Evolutionary conservation across 176 grass and related monocot genomes (phyloP), one percentile per base, ranked within the genome.

Genomic region (Microstegium vimineum): DNA sequence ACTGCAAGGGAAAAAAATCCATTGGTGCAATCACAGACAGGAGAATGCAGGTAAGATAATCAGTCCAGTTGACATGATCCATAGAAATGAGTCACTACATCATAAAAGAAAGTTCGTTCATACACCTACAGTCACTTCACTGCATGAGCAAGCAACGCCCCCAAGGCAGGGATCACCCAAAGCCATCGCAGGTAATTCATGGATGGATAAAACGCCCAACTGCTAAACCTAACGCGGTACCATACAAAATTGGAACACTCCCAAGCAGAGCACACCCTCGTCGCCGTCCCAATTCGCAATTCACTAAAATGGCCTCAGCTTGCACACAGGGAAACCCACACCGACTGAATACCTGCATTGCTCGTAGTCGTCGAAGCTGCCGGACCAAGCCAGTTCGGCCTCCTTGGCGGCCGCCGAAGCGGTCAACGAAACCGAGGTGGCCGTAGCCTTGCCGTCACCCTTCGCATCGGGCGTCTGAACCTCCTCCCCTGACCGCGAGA

Each of bases 401-500:
- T 80, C 89, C 81, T 87, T 87, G 1, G 82, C 74, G 2, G 88
- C 76, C 14, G 75, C 83, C 22, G 73, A 38, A 0, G 56, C 91
- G 0, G 65, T 69, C n/a, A 81, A 23, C 46, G 78, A 70, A 66
- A 30, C 83, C 32, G 81, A 51, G 1, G 43, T 69, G 1, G 6
- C 88, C 62, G 14, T 59, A 22, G 81, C 82, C 27, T 73, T 52
- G 37, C 35, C 57, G 45, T 69, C 73, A 17, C 36, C 52, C 72
- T 90, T 87, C 1, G 79, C 63, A 82, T 83, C 87, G 23, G 81
- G 80, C 71, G 68, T 36, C 38, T 43, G 82, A 63, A 73, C 76
- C 49, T 43, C 78, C 66, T 93, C 96, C 80, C 86, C 91, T 11
- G 80, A 87, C 52, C 80, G 85, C 51, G 89, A 90, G 77, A 99